phyloP scores from a whole-genome alignment of 331 rosid species.

The Pyracantha coccinea region DNA sequence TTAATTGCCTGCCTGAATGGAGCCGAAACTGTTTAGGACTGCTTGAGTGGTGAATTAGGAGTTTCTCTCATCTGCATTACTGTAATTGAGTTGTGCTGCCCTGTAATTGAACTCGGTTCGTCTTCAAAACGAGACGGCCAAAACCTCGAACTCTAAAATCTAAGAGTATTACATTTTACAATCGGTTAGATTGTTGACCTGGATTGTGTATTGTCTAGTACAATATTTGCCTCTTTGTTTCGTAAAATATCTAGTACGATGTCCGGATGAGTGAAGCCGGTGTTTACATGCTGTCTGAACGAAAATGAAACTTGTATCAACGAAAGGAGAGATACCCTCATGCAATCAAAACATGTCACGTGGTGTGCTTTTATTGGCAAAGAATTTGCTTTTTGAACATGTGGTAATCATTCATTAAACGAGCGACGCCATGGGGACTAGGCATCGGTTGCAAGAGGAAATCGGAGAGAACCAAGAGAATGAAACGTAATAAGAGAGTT shows the following conservation, averaged over 20 bases:
- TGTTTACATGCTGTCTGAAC: no score
- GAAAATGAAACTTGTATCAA: no score
- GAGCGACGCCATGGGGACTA: no score
- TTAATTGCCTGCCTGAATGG: conserved; percentile 27
- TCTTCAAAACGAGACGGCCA: conserved; percentile 12
- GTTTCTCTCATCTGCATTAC: conserved; percentile 12
- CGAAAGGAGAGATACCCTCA: no score
- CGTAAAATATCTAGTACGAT: not conserved
- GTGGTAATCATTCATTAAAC: no score
- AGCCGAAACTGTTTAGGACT: conserved; percentile 23
- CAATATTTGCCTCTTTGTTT: not conserved
- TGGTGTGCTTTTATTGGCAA: no score
- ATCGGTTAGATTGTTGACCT: not conserved
- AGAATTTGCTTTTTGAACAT: no score
- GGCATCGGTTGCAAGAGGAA: no score
- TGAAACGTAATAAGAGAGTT: no score
- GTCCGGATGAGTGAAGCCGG: not conserved
- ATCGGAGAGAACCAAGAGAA: no score
- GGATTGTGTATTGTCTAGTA: not conserved
- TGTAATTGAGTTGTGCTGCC: conserved; percentile 22
- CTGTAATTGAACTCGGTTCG: conserved; percentile 20
- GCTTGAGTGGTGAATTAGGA: conserved; percentile 19
- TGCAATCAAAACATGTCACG: no score
- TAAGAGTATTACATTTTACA: not conserved
- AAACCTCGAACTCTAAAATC: not conserved